These are phyloP conservation scores for Yamadazyma triangularis DNA, from an alignment of 1,139 yeast genomes.

Conservation along the genomic window DNA sequence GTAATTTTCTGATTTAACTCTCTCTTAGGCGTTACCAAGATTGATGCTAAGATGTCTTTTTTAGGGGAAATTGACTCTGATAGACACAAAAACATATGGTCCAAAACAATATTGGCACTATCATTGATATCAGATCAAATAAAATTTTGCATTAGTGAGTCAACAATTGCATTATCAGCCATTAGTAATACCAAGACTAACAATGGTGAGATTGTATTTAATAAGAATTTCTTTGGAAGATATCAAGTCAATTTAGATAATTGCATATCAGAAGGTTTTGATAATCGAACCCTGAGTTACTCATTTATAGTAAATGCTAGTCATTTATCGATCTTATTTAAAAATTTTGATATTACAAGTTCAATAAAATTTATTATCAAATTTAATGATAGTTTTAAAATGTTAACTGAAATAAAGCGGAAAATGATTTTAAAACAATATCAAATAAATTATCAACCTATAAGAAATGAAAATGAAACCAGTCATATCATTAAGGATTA, in stretches of 20 bases:
- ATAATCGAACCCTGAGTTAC: constrained; percentile 18
- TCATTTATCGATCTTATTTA: constrained; percentile 46
- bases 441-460: constrained; percentile 49
- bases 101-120: constrained; percentile 38
- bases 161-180: constrained; percentile 32
- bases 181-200: constrained; percentile 43
- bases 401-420: constrained; percentile 45
- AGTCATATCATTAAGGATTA: constrained; percentile 9
- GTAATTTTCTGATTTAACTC: neutral
- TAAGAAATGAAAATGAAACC: constrained; percentile 25
- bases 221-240: constrained; percentile 31
- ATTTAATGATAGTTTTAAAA: constrained; percentile 14
- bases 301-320: constrained; percentile 46
- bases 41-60: constrained; percentile 20
- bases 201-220: constrained; percentile 37
- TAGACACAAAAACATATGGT: constrained; percentile 40
- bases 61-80: constrained; percentile 37
- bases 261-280: constrained; percentile 26
- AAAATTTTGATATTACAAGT: constrained; percentile 41
- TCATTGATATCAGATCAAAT: constrained; percentile 46
- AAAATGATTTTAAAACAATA: constrained; percentile 50
- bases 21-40: too few relatives aligned
- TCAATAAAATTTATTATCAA: constrained; percentile 29
- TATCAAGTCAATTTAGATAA: constrained; percentile 28
- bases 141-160: constrained; percentile 28